phyloP scores from a whole-genome alignment of 768 basidiomycete species.

The Russula earlei region DNA sequence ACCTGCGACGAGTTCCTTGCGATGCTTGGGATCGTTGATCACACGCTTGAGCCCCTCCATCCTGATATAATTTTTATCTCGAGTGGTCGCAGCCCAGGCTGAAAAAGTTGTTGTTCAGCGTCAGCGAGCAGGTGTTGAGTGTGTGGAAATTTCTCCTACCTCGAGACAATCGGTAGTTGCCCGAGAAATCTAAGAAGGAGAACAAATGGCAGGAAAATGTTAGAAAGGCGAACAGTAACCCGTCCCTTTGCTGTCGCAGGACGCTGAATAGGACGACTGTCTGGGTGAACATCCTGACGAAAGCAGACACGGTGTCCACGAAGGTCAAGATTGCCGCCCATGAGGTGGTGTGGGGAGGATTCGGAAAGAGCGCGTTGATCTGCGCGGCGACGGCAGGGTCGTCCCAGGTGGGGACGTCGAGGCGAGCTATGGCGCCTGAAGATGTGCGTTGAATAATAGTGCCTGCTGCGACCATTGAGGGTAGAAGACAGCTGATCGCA shows the following conservation, averaged over 20 bases:
- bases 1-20: conserved; percentile 67
- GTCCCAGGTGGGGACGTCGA: conserved; percentile 70
- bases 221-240: conserved; percentile 46
- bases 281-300: conserved; percentile 47
- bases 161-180: not conserved
- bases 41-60: conserved; percentile 56
- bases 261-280: conserved; percentile 50
- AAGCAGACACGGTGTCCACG: conserved; percentile 34
- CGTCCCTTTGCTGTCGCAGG: conserved; percentile 53
- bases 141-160: not conserved
- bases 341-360: conserved; percentile 36
- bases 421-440: conserved; percentile 58
- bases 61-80: conserved; percentile 47
- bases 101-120: not conserved
- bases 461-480: conserved; percentile 50
- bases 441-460: conserved; percentile 51
- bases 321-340: conserved; percentile 48
- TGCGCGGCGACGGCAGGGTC: conserved; percentile 59
- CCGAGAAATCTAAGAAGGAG: conserved; percentile 26
- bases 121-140: not conserved
- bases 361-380: conserved; percentile 42
- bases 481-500: conserved; percentile 34
- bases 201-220: conserved; percentile 44
- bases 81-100: conserved; percentile 71
- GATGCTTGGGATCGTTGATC: conserved; percentile 42